Conservation (phyloP, 805 yeast species). For the Yamadazyma tumulicola region DNA sequence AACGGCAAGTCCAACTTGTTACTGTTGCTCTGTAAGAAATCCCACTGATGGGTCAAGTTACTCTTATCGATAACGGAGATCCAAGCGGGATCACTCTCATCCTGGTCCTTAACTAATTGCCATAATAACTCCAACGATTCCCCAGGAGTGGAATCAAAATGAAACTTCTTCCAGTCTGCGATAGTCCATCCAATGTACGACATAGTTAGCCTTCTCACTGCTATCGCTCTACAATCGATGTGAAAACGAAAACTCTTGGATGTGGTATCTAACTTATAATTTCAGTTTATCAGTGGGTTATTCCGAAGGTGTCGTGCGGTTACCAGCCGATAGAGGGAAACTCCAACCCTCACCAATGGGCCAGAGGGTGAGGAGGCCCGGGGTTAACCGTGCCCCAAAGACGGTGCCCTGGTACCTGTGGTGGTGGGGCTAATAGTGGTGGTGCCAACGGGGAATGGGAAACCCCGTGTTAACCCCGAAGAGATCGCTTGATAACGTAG, state of each 20-base stretch:
- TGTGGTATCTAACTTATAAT: too few relatives aligned
- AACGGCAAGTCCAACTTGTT: conserved; percentile 58
- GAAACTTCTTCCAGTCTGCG: conserved; percentile 72
- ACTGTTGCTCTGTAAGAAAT: conserved; percentile 59
- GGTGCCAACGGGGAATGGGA: too few relatives aligned
- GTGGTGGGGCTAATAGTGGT: too few relatives aligned
- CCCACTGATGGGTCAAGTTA: conserved; percentile 75
- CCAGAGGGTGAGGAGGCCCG: too few relatives aligned
- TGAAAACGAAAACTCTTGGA: too few relatives aligned
- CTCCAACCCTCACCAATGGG: too few relatives aligned
- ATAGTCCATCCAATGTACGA: conserved; percentile 71
- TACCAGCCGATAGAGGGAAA: not conserved
- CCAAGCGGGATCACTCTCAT: conserved; percentile 80
- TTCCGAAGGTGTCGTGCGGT: conserved; percentile 8
- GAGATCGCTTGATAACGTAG: too few relatives aligned
- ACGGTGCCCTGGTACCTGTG: too few relatives aligned
- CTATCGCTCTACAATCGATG: too few relatives aligned
- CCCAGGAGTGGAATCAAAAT: conserved; percentile 55
- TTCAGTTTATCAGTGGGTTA: not conserved
- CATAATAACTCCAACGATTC: conserved; percentile 53
- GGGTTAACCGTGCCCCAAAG: too few relatives aligned
- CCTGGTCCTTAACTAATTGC: conserved; percentile 45
- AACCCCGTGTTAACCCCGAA: too few relatives aligned
- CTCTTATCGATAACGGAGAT: conserved; percentile 68
- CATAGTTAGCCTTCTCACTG: conserved; percentile 9